These are phyloP conservation scores for Avena sativa DNA, from an alignment of 176 grass and related monocot genomes.

Conservation along the genomic window DNA sequence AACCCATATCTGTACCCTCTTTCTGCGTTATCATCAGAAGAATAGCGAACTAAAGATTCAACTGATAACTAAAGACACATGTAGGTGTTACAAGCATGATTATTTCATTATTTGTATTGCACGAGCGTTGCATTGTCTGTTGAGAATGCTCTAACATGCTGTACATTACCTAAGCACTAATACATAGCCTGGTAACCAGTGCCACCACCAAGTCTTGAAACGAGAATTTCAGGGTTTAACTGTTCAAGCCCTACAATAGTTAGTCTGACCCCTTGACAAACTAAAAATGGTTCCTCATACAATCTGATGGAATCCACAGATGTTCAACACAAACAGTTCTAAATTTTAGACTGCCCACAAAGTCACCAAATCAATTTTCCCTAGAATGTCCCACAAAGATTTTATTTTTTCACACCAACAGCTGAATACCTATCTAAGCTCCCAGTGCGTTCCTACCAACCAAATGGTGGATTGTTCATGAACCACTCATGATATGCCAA, in stretches of 20 bases:
- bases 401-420: constrained; percentile 28
- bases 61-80: neutral
- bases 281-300: neutral
- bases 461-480: constrained; percentile 18
- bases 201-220: constrained; percentile 15
- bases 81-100: neutral
- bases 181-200: constrained; percentile 14
- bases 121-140: neutral
- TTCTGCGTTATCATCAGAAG: neutral
- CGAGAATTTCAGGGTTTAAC: constrained; percentile 1
- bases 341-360: constrained; percentile 24
- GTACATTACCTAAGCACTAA: neutral
- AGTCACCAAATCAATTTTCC: constrained; percentile 25
- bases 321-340: neutral
- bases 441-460: constrained; percentile 17
- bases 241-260: neutral
- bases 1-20: neutral
- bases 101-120: neutral
- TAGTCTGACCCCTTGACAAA: neutral
- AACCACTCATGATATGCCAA: constrained; percentile 6
- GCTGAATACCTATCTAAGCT: constrained; percentile 29
- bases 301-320: constrained; percentile 7
- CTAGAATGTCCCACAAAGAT: neutral
- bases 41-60: neutral
- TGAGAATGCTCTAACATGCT: neutral